Base-by-base conservation (phyloP, 768 basidiomycete species). In the Auricularia sp. region DNA sequence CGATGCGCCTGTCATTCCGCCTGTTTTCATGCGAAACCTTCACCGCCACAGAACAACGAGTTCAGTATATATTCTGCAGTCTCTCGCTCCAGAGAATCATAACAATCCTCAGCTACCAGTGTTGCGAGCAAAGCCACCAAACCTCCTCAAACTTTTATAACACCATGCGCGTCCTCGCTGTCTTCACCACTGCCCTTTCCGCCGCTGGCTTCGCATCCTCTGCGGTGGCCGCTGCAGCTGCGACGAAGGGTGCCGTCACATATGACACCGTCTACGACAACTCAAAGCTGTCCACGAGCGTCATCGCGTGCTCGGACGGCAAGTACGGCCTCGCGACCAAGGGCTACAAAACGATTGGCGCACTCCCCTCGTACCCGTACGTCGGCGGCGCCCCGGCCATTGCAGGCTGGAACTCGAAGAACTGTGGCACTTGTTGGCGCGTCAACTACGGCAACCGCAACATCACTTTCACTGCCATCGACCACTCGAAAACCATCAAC, bases 371-470 rank as follows among this genome's bases (percentile, higher is more conserved):
- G 35, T 80, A 76, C 70, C 77, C 79, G 2, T 67, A 71, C 63
- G 70, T 80, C 51, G 76, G 79, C 29, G 79, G 77, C 34, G 77
- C 66, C 42, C 71, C 70, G 64, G 75, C 72, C 21, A 73, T 76
- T 24, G 68, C 68, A 0, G 69, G 71, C 0, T 73, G 36, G 45
- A 61, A 71, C 67, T 73, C 72, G 1, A 0, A 72, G 0, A 47
- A 64, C n/a, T 77, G 75, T 35, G 75, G 75, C 8, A 11, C 68
- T 2, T 76, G 75, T 62, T 77, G 77, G 56, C 64, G 67, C 3
- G 66, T 88, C 67, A 79, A 80, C 3, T 86, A 79, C 72, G 68
- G 64, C 1, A 69, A 69, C 24, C 78, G 65, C 64, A 79, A 70
- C 63, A 76, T 85, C 71, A 79, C 77, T 47, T 67, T 65, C 14